Evolutionary conservation across 345 rosid species (phyloP).

Genomic region (Ceriops decandra): DNA sequence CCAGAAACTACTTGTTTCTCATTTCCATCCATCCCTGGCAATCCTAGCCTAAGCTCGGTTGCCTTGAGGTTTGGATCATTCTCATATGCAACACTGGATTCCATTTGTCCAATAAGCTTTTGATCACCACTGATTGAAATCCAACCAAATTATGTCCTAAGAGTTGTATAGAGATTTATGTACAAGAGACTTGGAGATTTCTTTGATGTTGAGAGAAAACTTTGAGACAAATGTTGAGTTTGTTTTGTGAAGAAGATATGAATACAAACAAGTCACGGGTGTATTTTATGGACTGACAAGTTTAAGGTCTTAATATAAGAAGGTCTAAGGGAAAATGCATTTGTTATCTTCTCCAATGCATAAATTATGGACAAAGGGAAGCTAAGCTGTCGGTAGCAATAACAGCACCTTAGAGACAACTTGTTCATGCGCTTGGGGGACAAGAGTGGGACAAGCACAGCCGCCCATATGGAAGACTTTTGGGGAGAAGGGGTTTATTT

Average conservation of each 20-base stretch:
- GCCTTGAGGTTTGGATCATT: constrained; percentile 70
- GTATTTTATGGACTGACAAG: constrained; percentile 28
- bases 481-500: background rate
- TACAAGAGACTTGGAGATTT: no score
- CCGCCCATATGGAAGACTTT: constrained; percentile 51
- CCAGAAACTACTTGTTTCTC: constrained; percentile 38
- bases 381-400: constrained; percentile 71
- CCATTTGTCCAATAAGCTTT: constrained; percentile 27
- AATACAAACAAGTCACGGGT: constrained; percentile 25
- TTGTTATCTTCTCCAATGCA: constrained; percentile 16
- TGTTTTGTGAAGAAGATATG: background rate
- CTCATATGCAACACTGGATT: constrained; percentile 34
- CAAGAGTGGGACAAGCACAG: constrained; percentile 68
- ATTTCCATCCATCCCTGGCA: constrained; percentile 61
- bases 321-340: background rate
- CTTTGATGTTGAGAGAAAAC: no score
- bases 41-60: constrained; percentile 82
- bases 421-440: constrained; percentile 54
- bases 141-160: background rate
- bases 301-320: constrained; percentile 16
- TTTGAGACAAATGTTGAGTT: background rate
- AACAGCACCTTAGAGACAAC: constrained; percentile 68
- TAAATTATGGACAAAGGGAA: constrained; percentile 73
- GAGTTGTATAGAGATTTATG: background rate
- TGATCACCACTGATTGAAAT: background rate